Conservation (phyloP, 2,329 filamentous ascomycete genomes). For the Gyromitra esculenta region DNA sequence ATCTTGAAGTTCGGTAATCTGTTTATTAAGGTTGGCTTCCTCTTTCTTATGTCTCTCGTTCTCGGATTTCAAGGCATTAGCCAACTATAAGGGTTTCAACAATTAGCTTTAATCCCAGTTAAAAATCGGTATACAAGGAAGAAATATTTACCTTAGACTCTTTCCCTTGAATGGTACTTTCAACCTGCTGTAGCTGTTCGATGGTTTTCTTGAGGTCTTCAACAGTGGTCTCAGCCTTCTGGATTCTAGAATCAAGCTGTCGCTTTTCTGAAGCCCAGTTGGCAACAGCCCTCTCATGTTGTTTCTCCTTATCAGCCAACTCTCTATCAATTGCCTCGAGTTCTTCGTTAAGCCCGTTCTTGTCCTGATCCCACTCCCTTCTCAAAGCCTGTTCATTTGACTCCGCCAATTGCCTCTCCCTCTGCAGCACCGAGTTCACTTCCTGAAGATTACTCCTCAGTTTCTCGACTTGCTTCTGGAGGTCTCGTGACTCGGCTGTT, state of each 20-base stretch:
- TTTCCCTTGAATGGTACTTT: slow-evolving; percentile 73
- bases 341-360: slow-evolving; percentile 55
- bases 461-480: slow-evolving; percentile 72
- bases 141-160: slow-evolving; percentile 68
- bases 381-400: slow-evolving; percentile 72
- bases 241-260: slow-evolving; percentile 72
- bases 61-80: slow-evolving; percentile 74
- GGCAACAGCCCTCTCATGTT: slow-evolving; percentile 51
- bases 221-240: slow-evolving; percentile 74
- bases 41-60: slow-evolving; percentile 76
- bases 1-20: slow-evolving; percentile 77
- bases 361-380: slow-evolving; percentile 73
- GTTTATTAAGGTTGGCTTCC: slow-evolving; percentile 74
- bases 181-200: slow-evolving; percentile 73
- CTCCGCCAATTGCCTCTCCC: slow-evolving; percentile 69
- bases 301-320: slow-evolving; percentile 53
- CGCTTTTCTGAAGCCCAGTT: slow-evolving; percentile 66
- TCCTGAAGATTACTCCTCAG: slow-evolving; percentile 65
- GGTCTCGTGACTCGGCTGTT: slow-evolving; percentile 71
- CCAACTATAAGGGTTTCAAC: slow-evolving; percentile 34
- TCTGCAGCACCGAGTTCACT: slow-evolving; percentile 62
- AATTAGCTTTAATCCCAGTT: not conserved
- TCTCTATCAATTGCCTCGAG: slow-evolving; percentile 55
- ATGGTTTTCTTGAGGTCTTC: slow-evolving; percentile 75
- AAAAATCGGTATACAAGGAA: slow-evolving; percentile 58